phyloP scores from a whole-genome alignment of 495 filamentous ascomycete genomes.

The Hyaloscypha bicolor region DNA sequence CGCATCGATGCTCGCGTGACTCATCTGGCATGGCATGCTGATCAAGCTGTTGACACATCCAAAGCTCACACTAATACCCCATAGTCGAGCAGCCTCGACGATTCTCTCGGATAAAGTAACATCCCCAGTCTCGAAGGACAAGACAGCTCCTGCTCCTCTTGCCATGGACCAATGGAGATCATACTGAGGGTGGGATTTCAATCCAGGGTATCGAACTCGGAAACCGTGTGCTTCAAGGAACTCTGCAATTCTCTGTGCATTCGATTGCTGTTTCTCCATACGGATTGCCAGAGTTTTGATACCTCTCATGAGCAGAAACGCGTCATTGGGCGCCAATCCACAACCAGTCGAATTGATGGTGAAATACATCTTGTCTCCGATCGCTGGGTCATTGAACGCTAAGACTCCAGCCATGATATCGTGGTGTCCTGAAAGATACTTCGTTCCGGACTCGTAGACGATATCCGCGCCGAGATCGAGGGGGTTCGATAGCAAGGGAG shows the following conservation, averaged over 20 bases:
- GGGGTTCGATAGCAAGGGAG: constrained; percentile 87
- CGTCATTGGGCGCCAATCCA: constrained; percentile 91
- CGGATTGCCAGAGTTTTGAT: constrained; percentile 95
- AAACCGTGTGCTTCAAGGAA: constrained; percentile 93
- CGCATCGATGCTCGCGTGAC: constrained; percentile 96
- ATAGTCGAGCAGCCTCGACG: constrained; percentile 87
- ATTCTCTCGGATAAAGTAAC: constrained; percentile 81
- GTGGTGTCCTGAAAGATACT: constrained; percentile 97
- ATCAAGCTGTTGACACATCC: constrained; percentile 98
- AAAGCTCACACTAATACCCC: constrained; percentile 95
- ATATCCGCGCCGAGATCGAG: constrained; percentile 94
- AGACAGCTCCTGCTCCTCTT: constrained; percentile 87
- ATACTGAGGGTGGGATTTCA: constrained; percentile 94
- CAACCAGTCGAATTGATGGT: constrained; percentile 95
- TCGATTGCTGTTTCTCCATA: constrained; percentile 96
- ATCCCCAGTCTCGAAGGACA: constrained; percentile 95
- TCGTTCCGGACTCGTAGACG: constrained; percentile 96
- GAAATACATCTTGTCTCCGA: constrained; percentile 92
- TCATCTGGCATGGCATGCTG: constrained; percentile 99
- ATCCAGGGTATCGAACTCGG: constrained; percentile 89
- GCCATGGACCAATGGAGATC: constrained; percentile 95
- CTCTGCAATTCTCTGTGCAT: constrained; percentile 85
- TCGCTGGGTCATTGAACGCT: constrained; percentile 75
- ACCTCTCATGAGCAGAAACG: constrained; percentile 90
- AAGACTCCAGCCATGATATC: constrained; percentile 98